Evolutionary conservation across 108 stramenopile genomes (phyloP).

Genomic region (Cyclotella atomus): DNA sequence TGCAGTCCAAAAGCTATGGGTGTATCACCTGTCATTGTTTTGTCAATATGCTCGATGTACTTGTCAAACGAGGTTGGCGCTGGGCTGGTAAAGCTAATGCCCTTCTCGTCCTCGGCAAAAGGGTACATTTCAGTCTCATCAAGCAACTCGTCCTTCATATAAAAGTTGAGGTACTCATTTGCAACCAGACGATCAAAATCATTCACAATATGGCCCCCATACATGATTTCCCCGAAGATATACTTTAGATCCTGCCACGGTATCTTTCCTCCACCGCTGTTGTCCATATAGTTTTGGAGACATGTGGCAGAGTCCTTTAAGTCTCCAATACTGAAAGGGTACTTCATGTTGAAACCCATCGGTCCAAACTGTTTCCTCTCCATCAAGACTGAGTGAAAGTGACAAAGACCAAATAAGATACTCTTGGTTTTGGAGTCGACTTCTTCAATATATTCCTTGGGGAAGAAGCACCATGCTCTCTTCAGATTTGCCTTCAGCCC

Average conservation of each 20-base stretch:
- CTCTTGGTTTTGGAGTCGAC: conserved; percentile 86
- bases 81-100: conserved; percentile 81
- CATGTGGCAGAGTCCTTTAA: conserved; percentile 87
- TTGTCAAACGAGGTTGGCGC: conserved; percentile 89
- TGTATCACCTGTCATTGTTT: conserved; percentile 75
- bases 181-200: conserved; percentile 93
- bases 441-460: conserved; percentile 86
- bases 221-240: conserved; percentile 95
- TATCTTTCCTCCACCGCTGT: conserved; percentile 87
- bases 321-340: conserved; percentile 92
- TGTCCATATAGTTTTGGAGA: conserved; percentile 92
- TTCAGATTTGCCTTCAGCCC: conserved; percentile 93
- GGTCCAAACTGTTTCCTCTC: conserved; percentile 94
- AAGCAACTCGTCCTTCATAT: conserved; percentile 92
- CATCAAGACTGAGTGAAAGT: conserved; percentile 93
- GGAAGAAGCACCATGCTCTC: conserved; percentile 90
- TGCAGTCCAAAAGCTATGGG: conserved; percentile 94
- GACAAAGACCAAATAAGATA: conserved; percentile 91
- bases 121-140: conserved; percentile 94
- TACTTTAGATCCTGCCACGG: conserved; percentile 94
- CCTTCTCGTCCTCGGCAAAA: conserved; percentile 88
- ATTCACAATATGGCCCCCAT: conserved; percentile 95
- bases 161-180: conserved; percentile 88
- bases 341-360: conserved; percentile 96
- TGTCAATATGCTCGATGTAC: conserved; percentile 91